Base-by-base conservation (phyloP, 257 asterid species). In the Thymus mandschuricus region DNA sequence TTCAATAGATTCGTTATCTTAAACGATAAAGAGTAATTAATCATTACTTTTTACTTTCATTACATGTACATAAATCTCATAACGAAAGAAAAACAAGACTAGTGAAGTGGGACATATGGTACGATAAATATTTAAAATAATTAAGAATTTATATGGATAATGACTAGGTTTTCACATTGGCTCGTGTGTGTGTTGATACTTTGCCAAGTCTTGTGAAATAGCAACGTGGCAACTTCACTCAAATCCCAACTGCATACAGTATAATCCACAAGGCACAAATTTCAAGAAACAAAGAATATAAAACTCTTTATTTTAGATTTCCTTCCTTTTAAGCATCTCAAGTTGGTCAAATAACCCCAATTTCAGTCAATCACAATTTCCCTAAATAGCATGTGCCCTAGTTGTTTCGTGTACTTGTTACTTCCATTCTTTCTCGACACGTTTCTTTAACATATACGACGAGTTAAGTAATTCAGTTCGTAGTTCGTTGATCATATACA, bases 191-290 rank as follows among this genome's bases (percentile, higher is more conserved):
- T 4, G 27, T 43, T 27, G 8, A 31, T 5, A 12, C 31, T 58
- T 33, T 58, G 64, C 44, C 64, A 58, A 33, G 64, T 58, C 64
- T 58, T 57, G 11, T 4, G 1, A 0, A 43, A 21, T 54, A 27
- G 27, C 54, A 63, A 62, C 68, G 68, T 63, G 68, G 68, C 68
- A 43, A 10, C 28, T 41, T 43, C 38, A 63, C 5, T 43, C 40
- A 38, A 38, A 38, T 38, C 41, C 41, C 41, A 38, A 38, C 40
- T 35, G 5, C 40, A 35, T 35, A n/a, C n/a, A n/a, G n/a, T n/a
- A 5, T 38, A 38, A 38, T 38, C 7, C 41, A 38, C 2, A 8
- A 1, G 13, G 49, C 66, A 31, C 64, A 33, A 33, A 11, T 0
- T 3, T 60, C 33, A 6, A 60, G 5, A 35, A 38, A 59, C 0